phyloP scores from a whole-genome alignment of 2,329 filamentous ascomycete species.

The Metarhizium rileyi region DNA sequence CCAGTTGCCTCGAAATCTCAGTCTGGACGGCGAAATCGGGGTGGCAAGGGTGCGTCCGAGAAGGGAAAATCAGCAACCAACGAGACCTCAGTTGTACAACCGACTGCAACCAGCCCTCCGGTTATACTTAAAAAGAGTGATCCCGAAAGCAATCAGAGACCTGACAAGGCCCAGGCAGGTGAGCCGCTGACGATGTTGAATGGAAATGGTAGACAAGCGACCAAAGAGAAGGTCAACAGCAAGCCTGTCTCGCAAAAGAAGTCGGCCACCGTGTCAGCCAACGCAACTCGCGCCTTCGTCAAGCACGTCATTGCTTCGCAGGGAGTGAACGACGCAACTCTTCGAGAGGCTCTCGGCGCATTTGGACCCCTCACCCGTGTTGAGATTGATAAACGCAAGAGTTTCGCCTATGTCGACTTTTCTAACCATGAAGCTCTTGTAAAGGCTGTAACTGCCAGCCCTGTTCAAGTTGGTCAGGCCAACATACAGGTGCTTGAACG shows the following conservation, averaged over 20 bases:
- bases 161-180: conserved; percentile 9
- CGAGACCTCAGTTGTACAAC: conserved; percentile 19
- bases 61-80: conserved; percentile 25
- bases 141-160: conserved; percentile 11
- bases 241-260: conserved; percentile 25
- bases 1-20: conserved; percentile 18
- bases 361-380: conserved; percentile 72
- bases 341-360: conserved; percentile 62
- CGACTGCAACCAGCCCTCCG: conserved; percentile 21
- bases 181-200: conserved; percentile 1
- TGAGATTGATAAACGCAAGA: conserved; percentile 90
- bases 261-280: conserved; percentile 19
- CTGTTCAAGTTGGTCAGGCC: conserved; percentile 72
- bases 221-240: conserved; percentile 6
- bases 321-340: conserved; percentile 74
- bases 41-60: conserved; percentile 26
- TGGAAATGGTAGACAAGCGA: conserved; percentile 10
- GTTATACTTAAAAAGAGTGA: conserved; percentile 33
- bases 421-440: conserved; percentile 59
- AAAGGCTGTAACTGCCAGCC: conserved; percentile 74
- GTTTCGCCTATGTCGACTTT: conserved; percentile 90
- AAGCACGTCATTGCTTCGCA: conserved; percentile 84
- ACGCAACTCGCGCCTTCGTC: conserved; percentile 60
- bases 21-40: conserved; percentile 21
- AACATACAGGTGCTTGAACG: conserved; percentile 80